These are phyloP conservation scores for Rhizopus sp. DNA, from an alignment of 371 early-diverging fungal species.

Conservation along the genomic window DNA sequence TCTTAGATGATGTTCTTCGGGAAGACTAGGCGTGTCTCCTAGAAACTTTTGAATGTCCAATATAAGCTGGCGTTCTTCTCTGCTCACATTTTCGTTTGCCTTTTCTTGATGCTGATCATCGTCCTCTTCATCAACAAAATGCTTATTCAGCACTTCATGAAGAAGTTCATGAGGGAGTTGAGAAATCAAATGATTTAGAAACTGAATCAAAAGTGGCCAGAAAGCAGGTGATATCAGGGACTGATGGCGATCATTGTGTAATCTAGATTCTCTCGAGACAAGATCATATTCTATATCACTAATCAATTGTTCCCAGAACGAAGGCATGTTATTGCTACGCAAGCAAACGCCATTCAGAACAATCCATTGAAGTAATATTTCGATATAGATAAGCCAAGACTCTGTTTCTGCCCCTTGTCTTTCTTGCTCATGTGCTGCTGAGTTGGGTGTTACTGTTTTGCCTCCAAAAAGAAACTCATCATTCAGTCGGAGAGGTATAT, in stretches of 20 bases:
- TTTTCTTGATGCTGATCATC: neutral
- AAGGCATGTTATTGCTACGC: conserved; percentile 3
- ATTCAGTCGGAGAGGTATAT: conserved; percentile 14
- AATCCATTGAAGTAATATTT: conserved; percentile 50
- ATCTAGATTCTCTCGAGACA: neutral
- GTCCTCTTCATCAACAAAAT: conserved; percentile 32
- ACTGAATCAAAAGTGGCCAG: conserved; percentile 38
- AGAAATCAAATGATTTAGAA: conserved; percentile 34
- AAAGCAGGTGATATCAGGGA: conserved; percentile 33
- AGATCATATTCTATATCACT: conserved; percentile 23
- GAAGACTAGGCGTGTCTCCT: conserved; percentile 35
- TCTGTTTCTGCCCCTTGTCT: conserved; percentile 11
- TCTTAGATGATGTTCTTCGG: conserved; percentile 44
- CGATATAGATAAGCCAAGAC: conserved; percentile 43
- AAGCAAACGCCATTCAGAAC: conserved; percentile 36
- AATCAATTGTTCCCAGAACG: conserved; percentile 38
- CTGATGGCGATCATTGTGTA: neutral
- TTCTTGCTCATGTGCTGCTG: neutral
- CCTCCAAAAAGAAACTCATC: conserved; percentile 24
- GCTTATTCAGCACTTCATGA: conserved; percentile 25
- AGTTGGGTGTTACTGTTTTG: neutral
- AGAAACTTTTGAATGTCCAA: conserved; percentile 8
- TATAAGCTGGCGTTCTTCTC: too few species aligned
- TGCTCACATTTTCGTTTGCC: neutral
- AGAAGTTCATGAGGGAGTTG: conserved; percentile 27